Base-by-base conservation (phyloP, 1,139 yeast species). In the Hyphopichia wangnamkhiaoensis region DNA sequence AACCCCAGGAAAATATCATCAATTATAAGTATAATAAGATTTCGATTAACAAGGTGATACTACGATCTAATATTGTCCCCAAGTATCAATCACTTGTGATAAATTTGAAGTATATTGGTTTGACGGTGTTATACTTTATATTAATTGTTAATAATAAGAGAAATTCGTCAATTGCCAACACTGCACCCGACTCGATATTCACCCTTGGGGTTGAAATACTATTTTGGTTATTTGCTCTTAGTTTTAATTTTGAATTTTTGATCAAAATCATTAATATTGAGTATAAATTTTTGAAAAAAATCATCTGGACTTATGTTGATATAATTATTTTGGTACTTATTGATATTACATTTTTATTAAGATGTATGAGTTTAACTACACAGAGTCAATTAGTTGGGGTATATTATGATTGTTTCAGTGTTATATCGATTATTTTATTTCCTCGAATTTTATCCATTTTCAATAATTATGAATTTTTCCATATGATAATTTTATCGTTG, bases 401-500 rank as follows among this genome's bases (percentile, higher is more conserved):
- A 3, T 65, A 60, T 47, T 53, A 54, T 41, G 71, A 67, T 47
- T 50, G 61, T 9, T 70, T 71, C 50, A 70, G 76, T 50, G 53
- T 70, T 31, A 69, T 78, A 4, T 79, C 84, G 0, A 78, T 80
- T 27, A 61, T 79, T 23, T 57, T 80, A 29, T 63, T 80, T 30
- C 85, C 85, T 0, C 56, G 85, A 27, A 64, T 78, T 37, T 67
- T 80, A 30, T 70, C 81, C 2, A 67, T 78, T 3, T 69, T 80
- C 46, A 82, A 79, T 54, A 74, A 75, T 45, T 76, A 76, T 49
- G 73, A 72, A 43, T 74, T 76, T 40, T 77, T 79, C 61, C 74
- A 79, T 40, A 61, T 78, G 55, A 74, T 79, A 46, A 65, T 79
- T 12, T 61, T 77, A 24, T 72, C 82, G 13, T 71, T 76, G 37